Percentiles rank a stretch among this genome's conserved stretches.
Conservation (phyloP, 805 yeast genomes). For the Torulaspora delbrueckii region DNA sequence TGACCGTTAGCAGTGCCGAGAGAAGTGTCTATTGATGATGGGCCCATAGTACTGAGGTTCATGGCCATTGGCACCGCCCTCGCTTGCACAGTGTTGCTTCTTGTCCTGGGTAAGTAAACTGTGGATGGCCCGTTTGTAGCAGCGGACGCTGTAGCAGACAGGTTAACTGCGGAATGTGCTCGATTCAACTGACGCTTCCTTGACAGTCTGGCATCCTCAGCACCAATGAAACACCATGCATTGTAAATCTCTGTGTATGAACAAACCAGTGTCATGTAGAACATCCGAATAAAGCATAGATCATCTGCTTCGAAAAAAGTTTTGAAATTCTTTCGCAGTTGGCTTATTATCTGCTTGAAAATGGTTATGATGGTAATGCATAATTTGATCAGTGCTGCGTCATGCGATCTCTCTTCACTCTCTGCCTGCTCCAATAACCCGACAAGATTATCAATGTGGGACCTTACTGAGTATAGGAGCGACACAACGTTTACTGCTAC, state of each 20-base stretch:
- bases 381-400: constrained; percentile 37
- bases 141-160: constrained; percentile 4
- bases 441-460: constrained; percentile 52
- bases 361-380: constrained; percentile 39
- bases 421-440: constrained; percentile 52
- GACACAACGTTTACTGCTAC: constrained; percentile 52
- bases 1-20: constrained; percentile 1
- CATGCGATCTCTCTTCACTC: constrained; percentile 36
- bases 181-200: constrained; percentile 8
- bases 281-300: constrained; percentile 58
- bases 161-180: constrained; percentile 5
- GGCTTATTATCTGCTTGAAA: constrained; percentile 48
- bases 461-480: constrained; percentile 46
- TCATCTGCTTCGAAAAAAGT: constrained; percentile 54
- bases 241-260: constrained; percentile 63
- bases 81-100: constrained; percentile 27
- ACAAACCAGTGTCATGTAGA: constrained; percentile 56
- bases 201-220: constrained; percentile 12
- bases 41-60: neutral
- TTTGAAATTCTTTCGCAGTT: constrained; percentile 44
- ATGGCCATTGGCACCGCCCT: constrained; percentile 7
- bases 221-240: constrained; percentile 45
- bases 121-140: constrained; percentile 5
- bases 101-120: constrained; percentile 19
- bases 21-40: constrained; percentile 1